phyloP scores from a whole-genome alignment of 2,329 filamentous ascomycete species.

The Passalora sequoiae region DNA sequence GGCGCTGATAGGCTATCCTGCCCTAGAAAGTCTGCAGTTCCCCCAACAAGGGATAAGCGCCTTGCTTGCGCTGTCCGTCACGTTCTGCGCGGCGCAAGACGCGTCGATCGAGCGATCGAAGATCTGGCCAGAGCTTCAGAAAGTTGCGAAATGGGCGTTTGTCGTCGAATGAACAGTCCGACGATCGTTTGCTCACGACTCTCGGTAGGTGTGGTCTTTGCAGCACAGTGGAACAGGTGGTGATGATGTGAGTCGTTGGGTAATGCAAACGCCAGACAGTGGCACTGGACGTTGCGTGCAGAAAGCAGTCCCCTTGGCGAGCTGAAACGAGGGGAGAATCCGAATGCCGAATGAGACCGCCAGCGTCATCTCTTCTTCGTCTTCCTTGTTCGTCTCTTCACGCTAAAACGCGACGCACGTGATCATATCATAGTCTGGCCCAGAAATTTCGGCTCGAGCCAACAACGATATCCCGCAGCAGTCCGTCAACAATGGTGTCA shows the following conservation, averaged over 20 bases:
- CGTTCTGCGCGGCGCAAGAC: conserved; percentile 1
- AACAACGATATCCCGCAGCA: background rate
- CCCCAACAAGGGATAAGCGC: background rate
- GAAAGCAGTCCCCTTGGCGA: background rate
- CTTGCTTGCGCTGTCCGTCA: background rate
- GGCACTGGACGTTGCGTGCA: background rate
- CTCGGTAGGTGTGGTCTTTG: background rate
- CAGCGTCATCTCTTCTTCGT: too few relatives aligned
- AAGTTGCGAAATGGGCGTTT: background rate
- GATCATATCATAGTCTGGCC: background rate
- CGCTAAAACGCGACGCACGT: background rate
- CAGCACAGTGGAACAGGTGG: background rate
- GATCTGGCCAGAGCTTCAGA: too few relatives aligned
- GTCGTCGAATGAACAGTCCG: conserved; percentile 4
- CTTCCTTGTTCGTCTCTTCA: too few relatives aligned
- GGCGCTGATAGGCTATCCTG: background rate
- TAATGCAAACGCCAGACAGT: background rate
- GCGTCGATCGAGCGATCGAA: conserved; percentile 5
- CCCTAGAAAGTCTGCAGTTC: too few relatives aligned
- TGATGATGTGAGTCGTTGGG: background rate
- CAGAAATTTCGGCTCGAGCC: background rate
- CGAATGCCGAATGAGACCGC: background rate
- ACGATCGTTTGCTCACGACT: background rate
- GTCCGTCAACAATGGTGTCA: background rate
- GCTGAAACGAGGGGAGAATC: background rate